Conservation (phyloP, 2,329 filamentous ascomycete genomes). For the Aspergillus fischeri region DNA sequence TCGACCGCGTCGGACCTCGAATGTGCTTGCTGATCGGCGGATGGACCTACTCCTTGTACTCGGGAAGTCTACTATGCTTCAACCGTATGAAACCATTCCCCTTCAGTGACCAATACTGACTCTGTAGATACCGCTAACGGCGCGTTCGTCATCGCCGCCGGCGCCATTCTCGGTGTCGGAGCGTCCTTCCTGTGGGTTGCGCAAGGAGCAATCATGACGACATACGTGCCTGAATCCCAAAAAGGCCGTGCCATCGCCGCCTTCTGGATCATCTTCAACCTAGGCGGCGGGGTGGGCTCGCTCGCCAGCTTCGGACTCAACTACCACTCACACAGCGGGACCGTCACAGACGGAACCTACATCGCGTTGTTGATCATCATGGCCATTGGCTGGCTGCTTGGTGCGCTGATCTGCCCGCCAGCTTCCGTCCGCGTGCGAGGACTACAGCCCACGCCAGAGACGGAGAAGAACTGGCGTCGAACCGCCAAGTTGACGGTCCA, state of each 20-base stretch:
- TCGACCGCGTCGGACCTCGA: constrained; percentile 41
- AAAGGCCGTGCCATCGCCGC: constrained; percentile 43
- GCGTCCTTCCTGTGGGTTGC: constrained; percentile 46
- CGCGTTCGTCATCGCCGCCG: constrained; percentile 43
- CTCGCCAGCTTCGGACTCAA: constrained; percentile 45
- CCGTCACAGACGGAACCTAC: constrained; percentile 50
- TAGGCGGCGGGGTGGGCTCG: constrained; percentile 43
- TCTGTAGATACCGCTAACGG: constrained; percentile 33
- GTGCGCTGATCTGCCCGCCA: constrained; percentile 48
- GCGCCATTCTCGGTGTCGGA: constrained; percentile 45
- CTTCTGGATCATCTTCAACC: constrained; percentile 48
- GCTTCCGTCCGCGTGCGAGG: constrained; percentile 39
- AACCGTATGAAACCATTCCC: constrained; percentile 29
- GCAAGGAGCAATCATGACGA: constrained; percentile 49
- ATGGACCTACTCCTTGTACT: constrained; percentile 46
- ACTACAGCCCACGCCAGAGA: constrained; percentile 35
- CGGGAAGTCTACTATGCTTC: constrained; percentile 43
- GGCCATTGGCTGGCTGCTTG: constrained; percentile 47
- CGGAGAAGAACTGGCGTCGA: constrained; percentile 37
- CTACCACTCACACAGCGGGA: constrained; percentile 38
- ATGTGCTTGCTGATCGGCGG: constrained; percentile 43
- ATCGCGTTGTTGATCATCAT: constrained; percentile 49
- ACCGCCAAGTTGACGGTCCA: constrained; percentile 30
- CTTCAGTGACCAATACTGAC: background rate
- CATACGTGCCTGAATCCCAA: constrained; percentile 41